Conservation (phyloP, 495 filamentous ascomycete species). For the Hapsidospora chrysogenum region DNA sequence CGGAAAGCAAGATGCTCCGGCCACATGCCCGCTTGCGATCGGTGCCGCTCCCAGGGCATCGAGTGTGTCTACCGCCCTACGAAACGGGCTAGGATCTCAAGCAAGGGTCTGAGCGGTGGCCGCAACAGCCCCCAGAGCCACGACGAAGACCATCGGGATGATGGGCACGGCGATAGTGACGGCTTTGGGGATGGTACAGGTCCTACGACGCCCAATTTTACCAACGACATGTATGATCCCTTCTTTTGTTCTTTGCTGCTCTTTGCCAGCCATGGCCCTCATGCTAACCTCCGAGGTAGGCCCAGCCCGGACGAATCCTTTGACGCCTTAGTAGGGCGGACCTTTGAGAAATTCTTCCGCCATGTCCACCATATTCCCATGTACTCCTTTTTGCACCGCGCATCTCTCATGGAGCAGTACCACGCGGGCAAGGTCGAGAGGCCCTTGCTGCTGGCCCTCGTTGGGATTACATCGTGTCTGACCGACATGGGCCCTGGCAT, state of each 20-base stretch:
- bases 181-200: not conserved
- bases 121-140: conserved; percentile 3
- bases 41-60: conserved; percentile 27
- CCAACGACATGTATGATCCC: too few relatives aligned
- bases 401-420: conserved; percentile 33
- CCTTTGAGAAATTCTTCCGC: conserved; percentile 30
- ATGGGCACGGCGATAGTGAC: not conserved
- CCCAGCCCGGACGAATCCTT: conserved; percentile 10
- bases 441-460: conserved; percentile 25
- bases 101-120: not conserved
- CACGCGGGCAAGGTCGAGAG: conserved; percentile 30
- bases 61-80: conserved; percentile 30
- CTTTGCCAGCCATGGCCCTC: not conserved
- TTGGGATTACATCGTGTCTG: conserved; percentile 29
- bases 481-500: conserved; percentile 25
- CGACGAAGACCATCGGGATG: conserved; percentile 1
- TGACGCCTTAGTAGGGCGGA: conserved; percentile 21
- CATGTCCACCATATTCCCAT: conserved; percentile 32
- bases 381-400: conserved; percentile 32
- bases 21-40: conserved; percentile 26
- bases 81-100: conserved; percentile 16
- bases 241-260: too few relatives aligned
- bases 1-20: conserved; percentile 32
- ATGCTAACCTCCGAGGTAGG: not conserved
- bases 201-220: not conserved